phyloP scores from a whole-genome alignment of 176 grass and related monocot genomes.

The Rhynchospora breviuscula region DNA sequence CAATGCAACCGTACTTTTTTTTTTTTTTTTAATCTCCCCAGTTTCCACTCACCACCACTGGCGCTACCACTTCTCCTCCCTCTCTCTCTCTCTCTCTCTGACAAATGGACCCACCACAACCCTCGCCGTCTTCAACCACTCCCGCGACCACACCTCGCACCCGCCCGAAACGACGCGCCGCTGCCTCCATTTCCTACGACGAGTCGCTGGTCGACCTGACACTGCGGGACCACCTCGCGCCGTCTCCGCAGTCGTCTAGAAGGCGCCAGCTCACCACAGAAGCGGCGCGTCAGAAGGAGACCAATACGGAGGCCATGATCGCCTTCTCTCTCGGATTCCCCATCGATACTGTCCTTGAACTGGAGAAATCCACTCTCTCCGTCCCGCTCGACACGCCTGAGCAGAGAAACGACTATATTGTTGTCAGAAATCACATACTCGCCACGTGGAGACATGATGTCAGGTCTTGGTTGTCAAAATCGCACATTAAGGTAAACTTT shows the following conservation, averaged over 20 bases:
- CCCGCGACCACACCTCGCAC: background rate
- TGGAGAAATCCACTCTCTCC: slow-evolving; percentile 41
- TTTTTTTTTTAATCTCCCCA: background rate
- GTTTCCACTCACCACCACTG: background rate
- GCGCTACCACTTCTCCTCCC: background rate
- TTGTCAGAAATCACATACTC: slow-evolving; percentile 91
- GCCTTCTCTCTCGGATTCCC: slow-evolving; percentile 75
- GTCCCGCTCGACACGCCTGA: slow-evolving; percentile 20
- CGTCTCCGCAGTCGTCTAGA: slow-evolving; percentile 35
- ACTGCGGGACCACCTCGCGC: slow-evolving; percentile 58
- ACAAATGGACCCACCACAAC: background rate
- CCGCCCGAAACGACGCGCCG: slow-evolving; percentile 25
- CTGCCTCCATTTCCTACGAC: slow-evolving; percentile 52
- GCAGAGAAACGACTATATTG: slow-evolving; percentile 77
- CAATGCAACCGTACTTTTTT: background rate
- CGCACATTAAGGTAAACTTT: slow-evolving; percentile 22
- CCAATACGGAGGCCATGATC: slow-evolving; percentile 88
- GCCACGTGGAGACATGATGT: slow-evolving; percentile 83
- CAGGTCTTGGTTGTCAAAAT: slow-evolving; percentile 40
- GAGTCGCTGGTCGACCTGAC: slow-evolving; percentile 56
- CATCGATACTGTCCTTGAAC: slow-evolving; percentile 57
- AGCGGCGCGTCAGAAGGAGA: slow-evolving; percentile 71
- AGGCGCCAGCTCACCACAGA: slow-evolving; percentile 45
- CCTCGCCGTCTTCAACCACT: background rate
- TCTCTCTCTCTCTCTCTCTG: background rate